These are phyloP conservation scores for Penicillium herquei DNA, from an alignment of 495 filamentous ascomycete species.

Conservation along the genomic window DNA sequence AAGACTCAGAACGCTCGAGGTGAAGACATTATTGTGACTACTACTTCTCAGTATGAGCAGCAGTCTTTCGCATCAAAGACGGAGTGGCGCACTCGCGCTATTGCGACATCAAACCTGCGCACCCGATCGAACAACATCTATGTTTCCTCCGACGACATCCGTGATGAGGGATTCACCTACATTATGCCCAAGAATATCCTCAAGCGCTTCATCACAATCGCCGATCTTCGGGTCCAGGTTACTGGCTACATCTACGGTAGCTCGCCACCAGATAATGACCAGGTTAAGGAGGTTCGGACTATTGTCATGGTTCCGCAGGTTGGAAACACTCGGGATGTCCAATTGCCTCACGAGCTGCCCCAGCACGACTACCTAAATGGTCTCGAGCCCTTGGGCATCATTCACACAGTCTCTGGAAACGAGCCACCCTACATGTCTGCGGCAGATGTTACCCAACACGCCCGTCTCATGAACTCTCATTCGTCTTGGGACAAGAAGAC, in stretches of 20 bases:
- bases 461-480: conserved; percentile 81
- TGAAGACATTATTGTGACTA: conserved; percentile 98
- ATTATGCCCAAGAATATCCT: conserved; percentile 99
- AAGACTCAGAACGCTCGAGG: conserved; percentile 98
- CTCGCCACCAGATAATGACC: conserved; percentile 89
- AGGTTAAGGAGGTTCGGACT: conserved; percentile 93
- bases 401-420: conserved; percentile 93
- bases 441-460: conserved; percentile 89
- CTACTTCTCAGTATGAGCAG: conserved; percentile 95
- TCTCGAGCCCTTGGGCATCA: conserved; percentile 90
- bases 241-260: conserved; percentile 93
- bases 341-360: conserved; percentile 86
- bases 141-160: conserved; percentile 89
- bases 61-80: conserved; percentile 98
- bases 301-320: conserved; percentile 99
- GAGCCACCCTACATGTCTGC: conserved; percentile 96
- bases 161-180: conserved; percentile 82
- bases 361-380: conserved; percentile 88
- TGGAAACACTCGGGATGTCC: conserved; percentile 86
- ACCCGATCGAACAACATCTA: conserved; percentile 98
- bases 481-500: conserved; percentile 90
- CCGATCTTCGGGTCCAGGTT: conserved; percentile 94
- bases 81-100: conserved; percentile 95
- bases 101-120: conserved; percentile 93
- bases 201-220: conserved; percentile 97